Base-by-base conservation (phyloP, 805 yeast species). In the Yamadazyma ubonensis region DNA sequence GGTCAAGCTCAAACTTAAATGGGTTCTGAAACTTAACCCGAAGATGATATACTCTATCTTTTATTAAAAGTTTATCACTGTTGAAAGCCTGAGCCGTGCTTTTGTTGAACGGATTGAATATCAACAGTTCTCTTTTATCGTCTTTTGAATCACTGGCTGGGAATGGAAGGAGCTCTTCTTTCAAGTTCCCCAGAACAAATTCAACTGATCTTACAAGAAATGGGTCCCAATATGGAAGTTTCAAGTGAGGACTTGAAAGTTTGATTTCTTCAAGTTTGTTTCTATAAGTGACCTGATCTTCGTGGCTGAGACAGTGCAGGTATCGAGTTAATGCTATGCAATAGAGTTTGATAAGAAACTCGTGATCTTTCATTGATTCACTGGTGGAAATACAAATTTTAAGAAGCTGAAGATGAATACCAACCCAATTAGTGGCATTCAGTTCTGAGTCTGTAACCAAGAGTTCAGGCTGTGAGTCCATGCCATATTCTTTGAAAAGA, bases 11-110 rank as follows among this genome's bases (percentile, higher is more conserved):
- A 58, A 86, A 87, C 5, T 76, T 75, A 61, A 79, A 87, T 6
- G 96, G 96, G 55, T 91, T 91, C 53, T 84, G 89, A 6, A 90
- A 52, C 3, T 68, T 63, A 2, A 86, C 63, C 5, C 65, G 55
- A 12, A 85, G 65, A 41, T 79, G 83, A 9, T 77, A 74, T 4
- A 75, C 66, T 38, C 88, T 96, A 36, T 63, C 61, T 22, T 55
- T 56, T 16, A 70, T 59, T 8, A 67, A 44, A 3, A 67, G 43
- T 10, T 18, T 37, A 20, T 49, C 85, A 47, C 76, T 76, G 12
- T 81, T 80, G 5, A 79, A 48, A 14, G 67, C 53, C 4, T 38
- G 39, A 2, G 48, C 2, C 8, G n/a, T 20, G 2, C 42, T 8
- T 30, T 59, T 61, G 26, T 48, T 52, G 39, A 44, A 61, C 0